Evolutionary conservation across 768 basidiomycete genomes (phyloP), one percentile per base, ranked within the genome.

Genomic region (Kwoniella newhampshirensis): DNA sequence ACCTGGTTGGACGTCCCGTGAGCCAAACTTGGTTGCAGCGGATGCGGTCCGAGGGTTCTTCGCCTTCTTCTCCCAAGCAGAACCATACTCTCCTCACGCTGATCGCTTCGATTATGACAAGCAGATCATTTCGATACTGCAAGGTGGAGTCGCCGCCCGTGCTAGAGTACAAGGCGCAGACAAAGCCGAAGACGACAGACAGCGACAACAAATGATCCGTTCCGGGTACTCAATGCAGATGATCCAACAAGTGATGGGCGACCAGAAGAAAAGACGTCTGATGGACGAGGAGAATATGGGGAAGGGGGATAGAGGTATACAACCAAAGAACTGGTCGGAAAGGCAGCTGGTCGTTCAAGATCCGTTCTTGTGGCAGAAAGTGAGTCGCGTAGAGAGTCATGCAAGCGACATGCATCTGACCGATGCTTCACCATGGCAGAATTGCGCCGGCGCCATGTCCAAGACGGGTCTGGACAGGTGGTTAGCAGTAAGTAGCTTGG

Each of bases 331-430:
- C 45, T 76, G 75, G 75, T 41, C 40, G 2, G 59, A 62, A 44
- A 55, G 64, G 36, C 41, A 46, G 45, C 37, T 76, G 41, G 62
- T 76, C 15, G 69, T 76, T 5, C 75, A 76, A 49, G 75, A 76
- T 57, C 72, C 73, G 17, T 76, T 76, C 59, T 51, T 76, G 28
- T 70, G 71, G 62, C 60, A 64, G 36, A 76, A 76, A 67, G 74
- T 73, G 46, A 58, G 67, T 51, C 35, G n/a, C n/a, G n/a, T n/a
- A n/a, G n/a, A 17, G 8, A 27, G 21, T 35, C 40, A 40, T 43
- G 26, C 41, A 9, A 18, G 41, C 7, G 44, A 15, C 18, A 26
- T 7, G 20, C 26, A 26, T 23, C 7, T 13, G 21, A 25, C 15
- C n/a, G 20, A 21, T 37, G 36, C 4, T 49, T 32, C 2, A 17